phyloP scores from a whole-genome alignment of 371 early-diverging fungal species.

The Umbelopsis sp. region DNA sequence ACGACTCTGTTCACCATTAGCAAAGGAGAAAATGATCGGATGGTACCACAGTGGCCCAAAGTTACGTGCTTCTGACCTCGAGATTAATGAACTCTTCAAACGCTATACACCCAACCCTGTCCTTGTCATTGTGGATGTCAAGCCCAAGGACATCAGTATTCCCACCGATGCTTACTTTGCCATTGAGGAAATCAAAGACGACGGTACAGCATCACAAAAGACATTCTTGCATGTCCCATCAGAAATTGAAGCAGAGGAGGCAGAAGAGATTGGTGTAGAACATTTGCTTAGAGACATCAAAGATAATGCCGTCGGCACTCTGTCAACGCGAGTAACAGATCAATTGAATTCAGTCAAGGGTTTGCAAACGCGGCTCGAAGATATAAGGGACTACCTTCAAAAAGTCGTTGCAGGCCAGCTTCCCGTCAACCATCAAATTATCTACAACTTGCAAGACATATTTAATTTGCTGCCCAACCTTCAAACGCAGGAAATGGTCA shows the following conservation, averaged over 20 bases:
- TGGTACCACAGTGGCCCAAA: slow-evolving; percentile 99
- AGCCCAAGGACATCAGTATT: slow-evolving; percentile 89
- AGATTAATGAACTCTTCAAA: slow-evolving; percentile 98
- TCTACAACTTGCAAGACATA: slow-evolving; percentile 96
- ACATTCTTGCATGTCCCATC: slow-evolving; percentile 96
- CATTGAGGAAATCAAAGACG: slow-evolving; percentile 92
- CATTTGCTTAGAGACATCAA: slow-evolving; percentile 98
- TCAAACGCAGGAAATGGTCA: slow-evolving; percentile 70
- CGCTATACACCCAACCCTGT: slow-evolving; percentile 95
- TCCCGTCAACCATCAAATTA: slow-evolving; percentile 94
- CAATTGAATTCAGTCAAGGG: slow-evolving; percentile 92
- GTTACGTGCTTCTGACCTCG: slow-evolving; percentile 95
- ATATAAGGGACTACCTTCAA: slow-evolving; percentile 84
- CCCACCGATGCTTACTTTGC: slow-evolving; percentile 97
- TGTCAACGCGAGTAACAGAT: slow-evolving; percentile 86
- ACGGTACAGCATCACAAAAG: slow-evolving; percentile 92
- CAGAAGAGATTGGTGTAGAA: slow-evolving; percentile 99
- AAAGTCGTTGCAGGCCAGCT: slow-evolving; percentile 86
- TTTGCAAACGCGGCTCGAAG: slow-evolving; percentile 80
- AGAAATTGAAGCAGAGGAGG: slow-evolving; percentile 98
- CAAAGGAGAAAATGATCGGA: slow-evolving; percentile 97
- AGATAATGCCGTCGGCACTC: slow-evolving; percentile 93
- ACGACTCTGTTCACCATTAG: slow-evolving; percentile 40
- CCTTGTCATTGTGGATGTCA: slow-evolving; percentile 93
- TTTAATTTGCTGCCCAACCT: slow-evolving; percentile 94